Evolutionary conservation across 331 rosid species (phyloP), one percentile per base, ranked within the genome.

Genomic region (Saraca asoca): DNA sequence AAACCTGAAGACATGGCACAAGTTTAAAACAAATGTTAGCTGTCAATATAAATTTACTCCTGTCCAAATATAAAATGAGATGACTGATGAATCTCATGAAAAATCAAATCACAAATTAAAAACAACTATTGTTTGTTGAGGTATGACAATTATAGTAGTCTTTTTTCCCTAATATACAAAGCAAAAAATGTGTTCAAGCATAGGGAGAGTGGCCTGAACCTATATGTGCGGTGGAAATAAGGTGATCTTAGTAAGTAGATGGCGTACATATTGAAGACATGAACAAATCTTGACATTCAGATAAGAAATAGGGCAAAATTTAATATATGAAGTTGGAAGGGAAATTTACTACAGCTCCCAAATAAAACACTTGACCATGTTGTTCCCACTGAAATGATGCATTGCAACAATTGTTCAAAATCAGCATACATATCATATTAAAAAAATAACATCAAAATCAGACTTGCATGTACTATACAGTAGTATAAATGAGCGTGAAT

Each of bases 1-100:
- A 85, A 69, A 84, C 90, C 99, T 94, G 78, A 44, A 79, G 72
- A 58, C 13, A 77, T 77, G 57, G 65, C 63, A 66, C 73, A 49
- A 34, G 66, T 31, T 46, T 49, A 38, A 79, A 74, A 46, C 70
- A 69, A 42, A 64, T 7, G 6, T 38, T 41, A 16, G n/a, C 17
- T 19, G 43, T 68, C 31, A 59, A 66, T 24, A 51, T 4, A 33
- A 9, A 48, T 14, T 14, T 9, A 43, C 10, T 43, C 19, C 38
- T 57, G 45, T 15, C 15, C 68, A 60, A 48, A 17, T 17, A 66
- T 66, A 73, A 33, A 16, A 20, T 52, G 59, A 64, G 63, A 51
- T 48, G 67, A 16, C 12, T 39, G 14, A 50, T 15, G n/a, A 72
- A 58, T 51, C 62, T 20, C 43, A 46, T 51, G 12, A 54, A 38